phyloP scores from a whole-genome alignment of 768 basidiomycete genomes.

The Sistotremastrum niveocremeum region DNA sequence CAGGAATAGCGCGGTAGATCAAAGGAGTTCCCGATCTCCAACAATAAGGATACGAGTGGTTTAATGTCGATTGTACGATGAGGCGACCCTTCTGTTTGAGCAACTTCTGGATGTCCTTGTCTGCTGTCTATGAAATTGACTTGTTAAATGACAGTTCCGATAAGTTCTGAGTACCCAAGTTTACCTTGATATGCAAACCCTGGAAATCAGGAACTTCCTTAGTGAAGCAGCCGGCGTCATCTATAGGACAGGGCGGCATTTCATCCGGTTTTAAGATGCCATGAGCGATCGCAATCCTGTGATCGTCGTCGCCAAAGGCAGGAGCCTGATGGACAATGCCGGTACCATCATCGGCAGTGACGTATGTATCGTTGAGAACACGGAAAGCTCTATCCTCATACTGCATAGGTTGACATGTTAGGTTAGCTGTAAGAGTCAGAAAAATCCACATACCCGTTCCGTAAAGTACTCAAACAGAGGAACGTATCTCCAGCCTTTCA shows the following conservation, averaged over 20 bases:
- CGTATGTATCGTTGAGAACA: conserved; percentile 84
- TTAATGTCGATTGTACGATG: conserved; percentile 73
- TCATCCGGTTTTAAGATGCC: conserved; percentile 78
- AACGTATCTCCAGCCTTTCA: conserved; percentile 93
- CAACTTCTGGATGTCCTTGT: conserved; percentile 85
- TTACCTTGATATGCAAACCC: conserved; percentile 81
- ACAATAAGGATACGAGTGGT: conserved; percentile 93
- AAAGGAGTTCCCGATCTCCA: conserved; percentile 96
- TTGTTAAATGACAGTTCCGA: conserved; percentile 1
- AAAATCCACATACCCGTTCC: conserved; percentile 49
- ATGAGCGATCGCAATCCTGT: conserved; percentile 78
- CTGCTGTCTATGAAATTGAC: conserved; percentile 50
- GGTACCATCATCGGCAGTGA: conserved; percentile 86
- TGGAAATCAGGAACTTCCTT: conserved; percentile 80
- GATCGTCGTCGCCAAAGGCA: conserved; percentile 97
- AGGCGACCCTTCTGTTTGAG: conserved; percentile 80
- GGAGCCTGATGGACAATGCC: conserved; percentile 99
- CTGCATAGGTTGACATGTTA: conserved; percentile 24
- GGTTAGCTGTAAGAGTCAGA: neutral
- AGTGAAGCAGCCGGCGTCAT: conserved; percentile 82
- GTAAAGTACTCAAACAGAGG: conserved; percentile 96
- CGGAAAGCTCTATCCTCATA: conserved; percentile 85
- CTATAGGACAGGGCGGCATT: conserved; percentile 92
- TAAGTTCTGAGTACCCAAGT: conserved; percentile 7
- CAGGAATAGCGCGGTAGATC: conserved; percentile 90